phyloP scores from a whole-genome alignment of 2,329 filamentous ascomycete genomes.

The Delphinella strobiligena region DNA sequence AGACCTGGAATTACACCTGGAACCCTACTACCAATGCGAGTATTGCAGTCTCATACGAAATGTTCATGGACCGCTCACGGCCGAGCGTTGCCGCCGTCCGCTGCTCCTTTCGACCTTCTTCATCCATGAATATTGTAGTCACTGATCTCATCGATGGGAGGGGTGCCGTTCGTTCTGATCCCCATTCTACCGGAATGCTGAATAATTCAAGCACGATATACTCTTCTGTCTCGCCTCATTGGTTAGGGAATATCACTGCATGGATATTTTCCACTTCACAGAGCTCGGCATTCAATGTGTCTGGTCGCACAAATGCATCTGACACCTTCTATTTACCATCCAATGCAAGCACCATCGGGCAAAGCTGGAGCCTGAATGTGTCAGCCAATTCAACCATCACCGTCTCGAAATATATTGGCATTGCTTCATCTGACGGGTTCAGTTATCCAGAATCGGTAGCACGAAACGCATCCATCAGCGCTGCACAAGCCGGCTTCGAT shows the following conservation, averaged over 20 bases:
- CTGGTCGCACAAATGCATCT: slow-evolving; percentile 30
- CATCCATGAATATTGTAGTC: slow-evolving; percentile 43
- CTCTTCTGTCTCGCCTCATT: slow-evolving; percentile 51
- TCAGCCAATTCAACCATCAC: slow-evolving; percentile 40
- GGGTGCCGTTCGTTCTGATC: slow-evolving; percentile 52
- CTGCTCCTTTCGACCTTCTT: slow-evolving; percentile 44
- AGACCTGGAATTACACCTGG: slow-evolving; percentile 57
- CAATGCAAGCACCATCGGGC: slow-evolving; percentile 54
- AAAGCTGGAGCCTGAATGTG: slow-evolving; percentile 44
- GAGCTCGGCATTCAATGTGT: slow-evolving; percentile 30
- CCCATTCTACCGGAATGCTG: slow-evolving; percentile 44
- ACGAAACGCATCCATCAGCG: slow-evolving; percentile 40
- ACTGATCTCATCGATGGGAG: slow-evolving; percentile 58
- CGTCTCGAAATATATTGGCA: slow-evolving; percentile 56
- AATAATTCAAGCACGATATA: slow-evolving; percentile 43
- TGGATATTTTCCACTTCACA: slow-evolving; percentile 43
- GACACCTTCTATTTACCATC: slow-evolving; percentile 37
- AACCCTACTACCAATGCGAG: slow-evolving; percentile 36
- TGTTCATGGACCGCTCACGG: slow-evolving; percentile 52
- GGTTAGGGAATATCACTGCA: slow-evolving; percentile 50
- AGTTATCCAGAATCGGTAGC: slow-evolving; percentile 43
- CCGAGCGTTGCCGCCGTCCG: slow-evolving; percentile 51
- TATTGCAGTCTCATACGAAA: slow-evolving; percentile 51
- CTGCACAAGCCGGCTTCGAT: slow-evolving; percentile 42
- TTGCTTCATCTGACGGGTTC: slow-evolving; percentile 58